Conservation (phyloP, 257 asterid genomes). For the Datura wrightii region DNA sequence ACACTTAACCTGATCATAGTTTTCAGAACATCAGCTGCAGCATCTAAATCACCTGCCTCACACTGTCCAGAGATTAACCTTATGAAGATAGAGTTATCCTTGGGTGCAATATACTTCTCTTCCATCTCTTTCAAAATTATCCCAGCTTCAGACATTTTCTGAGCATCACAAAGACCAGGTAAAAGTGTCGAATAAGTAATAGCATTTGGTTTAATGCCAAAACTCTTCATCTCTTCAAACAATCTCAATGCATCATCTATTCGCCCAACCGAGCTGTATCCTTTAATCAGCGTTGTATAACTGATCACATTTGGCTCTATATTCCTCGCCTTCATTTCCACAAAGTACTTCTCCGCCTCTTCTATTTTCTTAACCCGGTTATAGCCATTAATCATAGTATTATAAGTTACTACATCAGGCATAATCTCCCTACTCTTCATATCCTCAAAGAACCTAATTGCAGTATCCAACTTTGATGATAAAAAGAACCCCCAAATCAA, state of each 20-base stretch:
- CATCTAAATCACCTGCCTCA: constrained; percentile 73
- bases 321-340: constrained; percentile 86
- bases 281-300: constrained; percentile 83
- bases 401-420: constrained; percentile 80
- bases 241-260: constrained; percentile 83
- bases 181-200: constrained; percentile 75
- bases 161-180: constrained; percentile 83
- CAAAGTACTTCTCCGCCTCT: constrained; percentile 81
- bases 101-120: constrained; percentile 62
- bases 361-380: constrained; percentile 67
- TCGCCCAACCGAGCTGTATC: constrained; percentile 64
- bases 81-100: constrained; percentile 67
- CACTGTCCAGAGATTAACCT: constrained; percentile 72
- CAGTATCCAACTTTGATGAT: constrained; percentile 66
- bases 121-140: constrained; percentile 77
- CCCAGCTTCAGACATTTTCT: constrained; percentile 77
- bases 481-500: constrained; percentile 91
- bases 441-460: constrained; percentile 77
- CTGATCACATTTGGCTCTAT: constrained; percentile 74
- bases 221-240: constrained; percentile 81
- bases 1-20: constrained; percentile 78
- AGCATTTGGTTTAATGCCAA: constrained; percentile 76
- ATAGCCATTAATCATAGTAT: constrained; percentile 80
- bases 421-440: constrained; percentile 73
- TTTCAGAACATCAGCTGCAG: constrained; percentile 77